Percentiles rank a stretch among this genome's conserved stretches.
Conservation (phyloP, 2,329 filamentous ascomycete species). For the Thelonectria blattea region DNA sequence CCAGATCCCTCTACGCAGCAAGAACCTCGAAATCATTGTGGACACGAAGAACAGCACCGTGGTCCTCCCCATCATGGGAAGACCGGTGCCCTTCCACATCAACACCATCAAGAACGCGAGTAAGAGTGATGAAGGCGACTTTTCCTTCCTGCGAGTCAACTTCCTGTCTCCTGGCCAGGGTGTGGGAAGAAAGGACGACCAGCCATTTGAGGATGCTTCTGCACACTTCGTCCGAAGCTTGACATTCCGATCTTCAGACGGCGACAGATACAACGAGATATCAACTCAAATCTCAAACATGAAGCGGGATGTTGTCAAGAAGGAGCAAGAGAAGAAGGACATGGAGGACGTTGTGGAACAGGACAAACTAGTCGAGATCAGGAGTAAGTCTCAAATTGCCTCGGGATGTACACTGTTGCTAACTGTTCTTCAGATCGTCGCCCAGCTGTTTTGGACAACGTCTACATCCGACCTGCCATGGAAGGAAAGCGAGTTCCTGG, state of each 20-base stretch:
- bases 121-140: conserved; percentile 95
- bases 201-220: conserved; percentile 94
- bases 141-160: conserved; percentile 93
- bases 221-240: conserved; percentile 96
- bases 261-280: conserved; percentile 87
- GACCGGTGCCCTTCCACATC: conserved; percentile 97
- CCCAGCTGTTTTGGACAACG: conserved; percentile 87
- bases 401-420: conserved; percentile 38
- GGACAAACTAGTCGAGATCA: conserved; percentile 93
- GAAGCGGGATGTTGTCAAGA: conserved; percentile 89
- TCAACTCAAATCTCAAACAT: conserved; percentile 93
- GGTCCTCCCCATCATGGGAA: conserved; percentile 94
- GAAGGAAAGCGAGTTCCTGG: conserved; percentile 97
- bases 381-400: conserved; percentile 67
- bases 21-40: conserved; percentile 87
- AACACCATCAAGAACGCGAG: conserved; percentile 98
- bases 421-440: conserved; percentile 74
- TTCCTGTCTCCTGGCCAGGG: conserved; percentile 96
- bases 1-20: conserved; percentile 82
- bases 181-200: conserved; percentile 95
- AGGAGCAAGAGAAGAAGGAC: conserved; percentile 98
- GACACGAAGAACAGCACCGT: conserved; percentile 90
- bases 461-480: conserved; percentile 93
- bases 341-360: conserved; percentile 99
- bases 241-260: conserved; percentile 91